Percentiles rank a stretch among this genome's conserved stretches.
phyloP scores from a whole-genome alignment of 2,329 filamentous ascomycete species.

The Fusarium tuaranense region DNA sequence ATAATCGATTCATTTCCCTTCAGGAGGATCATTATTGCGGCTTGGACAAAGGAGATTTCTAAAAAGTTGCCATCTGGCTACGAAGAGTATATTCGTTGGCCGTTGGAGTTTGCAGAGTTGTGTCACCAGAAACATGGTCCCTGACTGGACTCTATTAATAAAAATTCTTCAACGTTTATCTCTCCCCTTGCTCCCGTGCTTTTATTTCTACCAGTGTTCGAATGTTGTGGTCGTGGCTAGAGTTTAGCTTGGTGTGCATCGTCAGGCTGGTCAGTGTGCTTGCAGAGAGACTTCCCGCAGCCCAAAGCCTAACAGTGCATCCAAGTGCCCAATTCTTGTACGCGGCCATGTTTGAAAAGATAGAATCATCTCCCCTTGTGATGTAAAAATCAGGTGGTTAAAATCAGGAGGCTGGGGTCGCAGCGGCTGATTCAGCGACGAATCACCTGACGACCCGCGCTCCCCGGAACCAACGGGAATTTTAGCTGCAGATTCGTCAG shows the following conservation, averaged over 20 bases:
- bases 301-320: too few relatives aligned
- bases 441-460: conserved; percentile 23
- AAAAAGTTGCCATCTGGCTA: conserved; percentile 6
- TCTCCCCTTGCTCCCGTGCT: neutral
- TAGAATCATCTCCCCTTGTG: neutral
- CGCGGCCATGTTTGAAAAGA: neutral
- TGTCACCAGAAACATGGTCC: neutral
- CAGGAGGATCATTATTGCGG: conserved; percentile 1
- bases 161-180: fast-evolving
- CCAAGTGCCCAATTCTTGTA: neutral
- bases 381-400: neutral
- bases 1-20: conserved; percentile 26
- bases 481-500: neutral
- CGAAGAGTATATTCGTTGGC: conserved; percentile 20
- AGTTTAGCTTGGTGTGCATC: neutral
- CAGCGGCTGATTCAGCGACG: conserved; percentile 4
- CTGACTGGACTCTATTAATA: neutral
- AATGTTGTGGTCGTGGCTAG: neutral
- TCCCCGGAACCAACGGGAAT: conserved; percentile 13
- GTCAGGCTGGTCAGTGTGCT: neutral
- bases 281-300: too few relatives aligned
- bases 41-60: conserved; percentile 18
- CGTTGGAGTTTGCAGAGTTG: conserved; percentile 6
- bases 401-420: neutral
- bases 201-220: fast-evolving